Base-by-base conservation (phyloP, 495 filamentous ascomycete genomes). In the Aspergillus saccharolyticus region DNA sequence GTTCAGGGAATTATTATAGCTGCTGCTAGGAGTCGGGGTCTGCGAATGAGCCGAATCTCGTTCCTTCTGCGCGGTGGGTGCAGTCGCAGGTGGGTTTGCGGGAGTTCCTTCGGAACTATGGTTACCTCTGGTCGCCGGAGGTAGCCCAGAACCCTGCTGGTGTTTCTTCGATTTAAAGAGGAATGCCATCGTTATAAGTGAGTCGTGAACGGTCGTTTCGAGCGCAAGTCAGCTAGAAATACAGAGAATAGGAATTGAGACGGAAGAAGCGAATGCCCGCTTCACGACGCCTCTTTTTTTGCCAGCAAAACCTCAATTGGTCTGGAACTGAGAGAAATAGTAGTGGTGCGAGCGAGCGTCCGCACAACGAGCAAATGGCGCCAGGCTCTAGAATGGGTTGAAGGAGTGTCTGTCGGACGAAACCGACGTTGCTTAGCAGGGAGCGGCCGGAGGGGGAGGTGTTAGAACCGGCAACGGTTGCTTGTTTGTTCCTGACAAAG, bases 1-100 rank as follows among this genome's bases (percentile, higher is more conserved):
- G 58, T 80, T 83, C 33, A 86, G 59, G 3, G 85, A 87, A 64
- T 83, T 84, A 67, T 85, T 88, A 54, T 83, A 82, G 53, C 83
- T 87, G 60, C 78, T 80, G 53, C 78, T 80, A 15, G 85, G 85
- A 1, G 84, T 85, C 22, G 83, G 80, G 16, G 81, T 83, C 53
- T 80, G 77, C 6, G 70, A 71, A 52, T 54, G 58, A 19, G 65
- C 66, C 24, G 69, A 75, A 44, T 73, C 78, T 45, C 70, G 72
- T 49, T 68, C 67, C 52, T 72, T 78, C 52, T 61, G 59, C n/a
- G 72, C 75, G 64, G 78, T 80, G 18, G 64, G 52, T 44, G 59
- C 17, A n/a, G 67, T 54, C 19, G 67, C 54, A 6, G 70, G 52
- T 53, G 69, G 61, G 18, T 58, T 57, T 3, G 72, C 58, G 19